Evolutionary conservation across 192 early-diverging fungal genomes (phyloP), one percentile per base, ranked within the genome.

Genomic region (Entophlyctis luteolus): DNA sequence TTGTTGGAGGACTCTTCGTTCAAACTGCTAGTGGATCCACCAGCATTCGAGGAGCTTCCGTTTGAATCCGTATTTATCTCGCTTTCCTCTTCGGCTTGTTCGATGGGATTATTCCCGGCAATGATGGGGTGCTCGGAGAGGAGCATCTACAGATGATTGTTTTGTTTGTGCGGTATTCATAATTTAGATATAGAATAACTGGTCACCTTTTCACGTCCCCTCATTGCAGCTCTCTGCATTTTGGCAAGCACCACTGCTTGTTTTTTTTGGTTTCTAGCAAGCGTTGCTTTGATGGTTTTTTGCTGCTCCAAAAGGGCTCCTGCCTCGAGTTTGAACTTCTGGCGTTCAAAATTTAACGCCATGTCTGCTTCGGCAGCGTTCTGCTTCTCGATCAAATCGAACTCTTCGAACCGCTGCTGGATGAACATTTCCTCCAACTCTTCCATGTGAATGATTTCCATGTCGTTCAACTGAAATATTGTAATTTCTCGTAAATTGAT

Each of bases 391-490:
- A 70, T 22, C 27, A 70, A 59, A 25, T 62, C 48, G 47, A 54
- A 70, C 45, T 70, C 68, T 37, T 70, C 68, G 14, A 34, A 14
- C 5, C 68, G 57, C 23, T 70, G 58, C 23, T 27, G 31, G 35
- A 10, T 47, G 12, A 25, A 29, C 20, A 70, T 16, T 8, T 60
- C 57, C 31, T 70, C 68, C 22, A 70, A 28, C 16, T 70, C 68
- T 55, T 70, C 68, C 20, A 49, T 25, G 35, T 49, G 48, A 8
- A 18, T 63, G 49, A 70, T 57, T 38, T 70, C 68, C 2, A 70
- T 23, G 59, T 70, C 68, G 49, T 70, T 70, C 18, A 70, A 16
- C 67, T 68, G 16, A n/a, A n/a, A n/a, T n/a, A n/a, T n/a, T n/a
- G n/a, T n/a, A n/a, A n/a, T n/a, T n/a, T n/a, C n/a, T n/a, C n/a